phyloP scores from a whole-genome alignment of 225 moss, liverwort and hornwort genomes.

The Physcomitrellopsis africana region DNA sequence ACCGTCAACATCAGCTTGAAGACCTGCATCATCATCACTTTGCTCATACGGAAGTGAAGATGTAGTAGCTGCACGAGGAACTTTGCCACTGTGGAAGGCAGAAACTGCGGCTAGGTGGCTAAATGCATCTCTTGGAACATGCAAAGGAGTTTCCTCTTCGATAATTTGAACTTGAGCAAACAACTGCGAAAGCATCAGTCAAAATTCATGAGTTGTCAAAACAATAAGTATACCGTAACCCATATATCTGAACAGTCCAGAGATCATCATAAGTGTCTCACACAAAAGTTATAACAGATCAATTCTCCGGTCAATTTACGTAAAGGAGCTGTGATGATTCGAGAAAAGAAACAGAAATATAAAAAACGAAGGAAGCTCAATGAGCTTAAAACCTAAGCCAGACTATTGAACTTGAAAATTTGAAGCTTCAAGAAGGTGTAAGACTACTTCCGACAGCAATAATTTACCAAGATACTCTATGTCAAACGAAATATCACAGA shows the following conservation, averaged over 20 bases:
- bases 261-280: slow-evolving; percentile 15
- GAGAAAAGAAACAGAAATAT: slow-evolving; percentile 6
- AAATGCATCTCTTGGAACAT: slow-evolving; percentile 87
- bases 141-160: slow-evolving; percentile 84
- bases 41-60: slow-evolving; percentile 61
- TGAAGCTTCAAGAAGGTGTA: slow-evolving; percentile 16
- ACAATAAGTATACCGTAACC: slow-evolving; percentile 9
- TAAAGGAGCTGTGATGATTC: neutral
- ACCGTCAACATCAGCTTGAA: slow-evolving; percentile 68
- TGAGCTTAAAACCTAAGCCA: neutral
- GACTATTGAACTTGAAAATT: neutral
- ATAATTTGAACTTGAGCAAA: slow-evolving; percentile 95
- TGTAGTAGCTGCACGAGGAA: slow-evolving; percentile 71
- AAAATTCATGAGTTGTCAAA: slow-evolving; percentile 21
- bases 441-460: neutral
- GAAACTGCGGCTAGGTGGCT: slow-evolving; percentile 74
- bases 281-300: slow-evolving; percentile 8
- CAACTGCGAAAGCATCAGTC: slow-evolving; percentile 57
- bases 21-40: slow-evolving; percentile 81
- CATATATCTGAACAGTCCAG: slow-evolving; percentile 11
- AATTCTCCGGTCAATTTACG: slow-evolving; percentile 4
- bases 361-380: neutral
- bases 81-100: slow-evolving; percentile 80
- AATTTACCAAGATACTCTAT: slow-evolving; percentile 7
- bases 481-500: slow-evolving; percentile 20